phyloP scores from a whole-genome alignment of 768 basidiomycete species.

The Mrakia frigida region DNA sequence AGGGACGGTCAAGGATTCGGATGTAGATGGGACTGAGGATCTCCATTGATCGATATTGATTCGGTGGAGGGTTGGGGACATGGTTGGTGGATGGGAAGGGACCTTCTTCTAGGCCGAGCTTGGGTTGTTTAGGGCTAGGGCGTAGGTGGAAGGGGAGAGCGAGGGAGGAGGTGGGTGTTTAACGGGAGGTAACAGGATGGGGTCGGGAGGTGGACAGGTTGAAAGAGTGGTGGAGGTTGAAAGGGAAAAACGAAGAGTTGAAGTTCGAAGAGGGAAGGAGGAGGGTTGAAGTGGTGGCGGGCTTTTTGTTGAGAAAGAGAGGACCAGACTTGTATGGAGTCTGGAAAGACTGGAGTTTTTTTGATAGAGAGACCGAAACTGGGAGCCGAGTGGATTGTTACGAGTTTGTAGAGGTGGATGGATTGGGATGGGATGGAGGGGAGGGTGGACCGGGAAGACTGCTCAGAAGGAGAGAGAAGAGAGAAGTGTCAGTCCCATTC shows the following conservation, averaged over 20 bases:
- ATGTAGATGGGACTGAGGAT: constrained; percentile 4
- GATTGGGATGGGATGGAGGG: not conserved
- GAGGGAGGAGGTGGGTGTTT: constrained; percentile 29
- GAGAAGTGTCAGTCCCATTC: not conserved
- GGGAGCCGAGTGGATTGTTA: no score
- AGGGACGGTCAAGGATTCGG: not conserved
- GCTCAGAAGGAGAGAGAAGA: not conserved
- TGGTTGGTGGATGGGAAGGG: not conserved
- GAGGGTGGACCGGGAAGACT: constrained; percentile 8
- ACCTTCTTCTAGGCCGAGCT: constrained; percentile 31
- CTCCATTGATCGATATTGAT: constrained; percentile 28
- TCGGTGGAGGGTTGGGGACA: constrained; percentile 16
- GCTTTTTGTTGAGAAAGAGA: not conserved
- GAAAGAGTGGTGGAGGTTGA: not conserved
- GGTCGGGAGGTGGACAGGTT: not conserved
- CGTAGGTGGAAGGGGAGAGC: constrained; percentile 28
- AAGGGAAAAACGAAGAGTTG: not conserved
- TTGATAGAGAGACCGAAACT: not conserved
- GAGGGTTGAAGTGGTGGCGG: constrained; percentile 5
- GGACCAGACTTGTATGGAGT: no score
- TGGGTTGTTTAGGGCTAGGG: constrained; percentile 18
- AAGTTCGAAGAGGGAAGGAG: no score
- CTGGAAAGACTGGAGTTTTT: no score
- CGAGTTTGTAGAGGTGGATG: not conserved
- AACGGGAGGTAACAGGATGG: constrained; percentile 23